Evolutionary conservation across 1,139 yeast species (phyloP), one percentile per base, ranked within the genome.

Genomic region (Pichia kudriavzevii): DNA sequence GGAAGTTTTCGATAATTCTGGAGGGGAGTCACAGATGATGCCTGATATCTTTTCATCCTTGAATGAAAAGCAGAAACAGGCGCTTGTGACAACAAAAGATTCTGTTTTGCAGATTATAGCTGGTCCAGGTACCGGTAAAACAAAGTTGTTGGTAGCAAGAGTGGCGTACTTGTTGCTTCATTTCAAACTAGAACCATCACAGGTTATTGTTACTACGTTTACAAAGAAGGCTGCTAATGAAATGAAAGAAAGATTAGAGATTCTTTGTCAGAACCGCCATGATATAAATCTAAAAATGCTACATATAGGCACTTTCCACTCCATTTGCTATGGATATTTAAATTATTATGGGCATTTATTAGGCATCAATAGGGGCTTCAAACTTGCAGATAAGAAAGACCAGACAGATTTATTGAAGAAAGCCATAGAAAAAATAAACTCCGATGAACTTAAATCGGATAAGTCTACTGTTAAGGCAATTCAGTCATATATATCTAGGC

Each of bases 161-260:
- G 93, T 85, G 7, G 93, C 93, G 0, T 72, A 76, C 51, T 61
- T 87, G 23, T 49, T 84, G 17, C 46, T 73, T 2, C 58, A 67
- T 9, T 69, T 73, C 24, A 52, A 64, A 3, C 57, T 79, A 2
- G 59, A 64, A 1, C 87, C 95, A 0, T 64, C 67, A 21, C 60
- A 69, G 30, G 69, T 88, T 26, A 69, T 88, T 4, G 91, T 87
- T 18, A 84, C 95, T 10, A 87, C 96, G 0, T 88, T 88, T 59
- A 87, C 96, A 14, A 83, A 83, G 52, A 81, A 79, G 47, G 96
- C 96, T 0, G 94, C 96, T 2, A 69, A 66, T 35, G 96, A 88
- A 56, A 79, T 88, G 82, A 61, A 64, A 12, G 78, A 72, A 30
- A 61, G 97, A 27, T 56, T 83, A 15, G 47, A 48, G 0, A 42